Percentiles rank a stretch among this genome's conserved stretches.
These are phyloP conservation scores for Diaporthe velutina DNA, from an alignment of 2,329 filamentous ascomycete genomes.

Conservation along the genomic window DNA sequence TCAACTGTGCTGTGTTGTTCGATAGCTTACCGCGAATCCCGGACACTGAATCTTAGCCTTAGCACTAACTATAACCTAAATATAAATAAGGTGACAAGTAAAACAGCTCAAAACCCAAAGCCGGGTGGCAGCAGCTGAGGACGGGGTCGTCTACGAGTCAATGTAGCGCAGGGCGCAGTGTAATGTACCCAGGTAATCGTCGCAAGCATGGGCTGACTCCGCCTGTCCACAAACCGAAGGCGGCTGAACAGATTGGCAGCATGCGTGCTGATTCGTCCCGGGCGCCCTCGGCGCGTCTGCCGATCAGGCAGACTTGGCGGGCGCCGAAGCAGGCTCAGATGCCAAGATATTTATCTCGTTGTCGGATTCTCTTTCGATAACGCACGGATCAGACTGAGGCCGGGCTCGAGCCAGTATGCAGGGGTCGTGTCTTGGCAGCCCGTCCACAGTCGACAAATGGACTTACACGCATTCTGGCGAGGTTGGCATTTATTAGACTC, in stretches of 20 bases:
- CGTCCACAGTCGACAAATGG: neutral
- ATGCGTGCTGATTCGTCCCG: neutral
- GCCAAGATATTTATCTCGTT: neutral
- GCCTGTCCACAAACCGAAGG: neutral
- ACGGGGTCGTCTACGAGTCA: neutral
- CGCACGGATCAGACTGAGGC: neutral
- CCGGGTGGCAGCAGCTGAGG: neutral
- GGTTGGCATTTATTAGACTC: neutral
- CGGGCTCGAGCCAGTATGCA: neutral
- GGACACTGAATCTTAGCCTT: neutral
- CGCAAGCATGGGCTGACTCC: neutral
- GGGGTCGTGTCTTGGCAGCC: neutral
- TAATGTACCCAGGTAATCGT: no score
- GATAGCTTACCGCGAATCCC: neutral
- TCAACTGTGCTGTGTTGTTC: neutral
- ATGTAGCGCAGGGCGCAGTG: neutral
- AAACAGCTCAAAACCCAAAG: neutral
- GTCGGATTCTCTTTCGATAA: slow-evolving; percentile 14
- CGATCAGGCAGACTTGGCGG: slow-evolving; percentile 7
- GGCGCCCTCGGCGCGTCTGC: neutral
- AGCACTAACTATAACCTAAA: neutral
- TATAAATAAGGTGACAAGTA: neutral
- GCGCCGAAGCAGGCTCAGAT: neutral
- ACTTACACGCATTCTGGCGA: neutral
- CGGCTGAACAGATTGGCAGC: neutral